Evolutionary conservation across 2,329 filamentous ascomycete species (phyloP).

Genomic region (Sporothrix euskadiensis): DNA sequence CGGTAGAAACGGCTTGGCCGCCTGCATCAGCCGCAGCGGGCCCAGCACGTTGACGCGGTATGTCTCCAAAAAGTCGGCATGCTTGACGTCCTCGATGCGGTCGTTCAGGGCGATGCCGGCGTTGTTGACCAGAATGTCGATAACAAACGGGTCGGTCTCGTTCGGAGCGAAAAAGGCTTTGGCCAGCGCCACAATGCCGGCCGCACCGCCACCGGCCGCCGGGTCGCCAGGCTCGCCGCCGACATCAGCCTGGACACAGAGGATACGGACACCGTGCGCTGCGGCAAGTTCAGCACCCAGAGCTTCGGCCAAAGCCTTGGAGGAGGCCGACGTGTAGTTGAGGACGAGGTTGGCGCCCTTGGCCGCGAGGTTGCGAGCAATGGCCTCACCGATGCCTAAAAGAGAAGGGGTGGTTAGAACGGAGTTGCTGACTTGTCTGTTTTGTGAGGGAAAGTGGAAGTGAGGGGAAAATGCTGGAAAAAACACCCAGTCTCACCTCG

Average conservation of each 20-base stretch:
- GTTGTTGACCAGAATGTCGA: conserved; percentile 88
- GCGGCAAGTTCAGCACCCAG: conserved; percentile 62
- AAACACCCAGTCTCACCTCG: conserved; percentile 55
- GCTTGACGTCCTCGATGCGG: conserved; percentile 60
- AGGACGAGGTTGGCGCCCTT: conserved; percentile 70
- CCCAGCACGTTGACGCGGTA: conserved; percentile 82
- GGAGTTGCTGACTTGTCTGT: no score
- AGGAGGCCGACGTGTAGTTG: conserved; percentile 62
- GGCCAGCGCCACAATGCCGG: conserved; percentile 43
- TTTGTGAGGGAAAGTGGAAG: conserved; percentile 13
- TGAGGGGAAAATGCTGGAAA: conserved; percentile 2
- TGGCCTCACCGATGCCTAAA: conserved; percentile 68
- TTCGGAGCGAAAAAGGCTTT: conserved; percentile 57
- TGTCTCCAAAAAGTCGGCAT: conserved; percentile 66
- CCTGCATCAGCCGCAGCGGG: conserved; percentile 75
- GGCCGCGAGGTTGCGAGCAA: conserved; percentile 67
- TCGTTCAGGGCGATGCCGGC: conserved; percentile 72
- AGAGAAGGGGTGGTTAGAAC: not conserved
- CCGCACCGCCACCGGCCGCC: conserved; percentile 51
- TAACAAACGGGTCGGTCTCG: conserved; percentile 52
- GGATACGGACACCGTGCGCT: conserved; percentile 59
- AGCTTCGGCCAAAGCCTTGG: conserved; percentile 51
- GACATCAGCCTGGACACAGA: conserved; percentile 71
- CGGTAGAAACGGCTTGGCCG: conserved; percentile 68
- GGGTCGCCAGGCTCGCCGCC: conserved; percentile 60